A percentile compares a stretch with the other conserved stretches of the same genome.
These are phyloP conservation scores for Mayamaea pseudoterrestris DNA, from an alignment of 108 stramenopile species.

Conservation along the genomic window DNA sequence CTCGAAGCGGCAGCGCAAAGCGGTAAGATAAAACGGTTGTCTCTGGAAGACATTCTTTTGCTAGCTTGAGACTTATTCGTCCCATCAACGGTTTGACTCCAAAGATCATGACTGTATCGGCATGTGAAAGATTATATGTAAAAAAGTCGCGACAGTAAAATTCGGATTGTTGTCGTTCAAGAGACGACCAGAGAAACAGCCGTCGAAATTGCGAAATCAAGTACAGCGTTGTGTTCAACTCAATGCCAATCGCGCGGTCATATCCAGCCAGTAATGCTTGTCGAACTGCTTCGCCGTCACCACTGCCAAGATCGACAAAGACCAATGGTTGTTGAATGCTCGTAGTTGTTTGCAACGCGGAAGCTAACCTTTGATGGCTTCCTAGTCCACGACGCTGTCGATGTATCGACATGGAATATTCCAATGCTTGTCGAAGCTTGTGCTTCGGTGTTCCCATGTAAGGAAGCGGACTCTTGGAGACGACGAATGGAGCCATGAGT, in stretches of 20 bases:
- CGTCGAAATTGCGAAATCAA: slow-evolving; percentile 42
- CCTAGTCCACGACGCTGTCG: neutral
- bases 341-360: neutral
- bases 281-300: slow-evolving; percentile 60
- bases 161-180: slow-evolving; percentile 3
- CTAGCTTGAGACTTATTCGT: slow-evolving; percentile 38
- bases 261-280: slow-evolving; percentile 30
- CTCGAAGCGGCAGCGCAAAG: slow-evolving; percentile 41
- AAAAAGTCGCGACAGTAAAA: slow-evolving; percentile 1
- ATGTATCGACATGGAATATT: slow-evolving; percentile 11
- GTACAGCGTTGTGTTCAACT: slow-evolving; percentile 67
- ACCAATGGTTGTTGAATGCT: slow-evolving; percentile 3
- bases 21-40: slow-evolving; percentile 66
- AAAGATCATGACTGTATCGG: slow-evolving; percentile 64
- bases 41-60: slow-evolving; percentile 32
- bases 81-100: slow-evolving; percentile 59
- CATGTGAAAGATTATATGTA: neutral
- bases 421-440: slow-evolving; percentile 48
- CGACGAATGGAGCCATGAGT: slow-evolving; percentile 52
- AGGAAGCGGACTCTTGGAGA: slow-evolving; percentile 35
- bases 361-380: slow-evolving; percentile 3
- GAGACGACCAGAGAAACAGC: slow-evolving; percentile 19
- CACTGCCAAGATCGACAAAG: too few species aligned
- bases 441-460: slow-evolving; percentile 71
- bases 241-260: slow-evolving; percentile 45